phyloP scores from a whole-genome alignment of 192 early-diverging fungal genomes.

The Umbelopsis vinacea region DNA sequence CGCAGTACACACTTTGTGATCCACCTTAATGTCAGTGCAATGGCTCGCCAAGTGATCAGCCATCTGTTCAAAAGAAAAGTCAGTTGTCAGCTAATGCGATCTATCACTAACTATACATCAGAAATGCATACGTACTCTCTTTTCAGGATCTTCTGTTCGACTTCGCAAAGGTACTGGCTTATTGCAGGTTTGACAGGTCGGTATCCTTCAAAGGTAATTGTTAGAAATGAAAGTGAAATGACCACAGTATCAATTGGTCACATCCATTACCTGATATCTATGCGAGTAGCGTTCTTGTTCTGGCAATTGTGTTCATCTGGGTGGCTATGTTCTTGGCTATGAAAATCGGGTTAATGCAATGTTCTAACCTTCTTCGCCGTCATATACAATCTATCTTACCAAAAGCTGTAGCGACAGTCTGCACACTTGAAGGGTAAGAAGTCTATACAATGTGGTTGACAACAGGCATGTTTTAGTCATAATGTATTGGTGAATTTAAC shows the following conservation, averaged over 20 bases:
- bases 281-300: neutral
- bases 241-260: too few species aligned
- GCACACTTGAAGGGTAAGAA: constrained; percentile 1
- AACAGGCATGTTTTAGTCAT: neutral
- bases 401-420: constrained; percentile 5
- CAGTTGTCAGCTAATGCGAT: neutral
- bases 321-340: constrained; percentile 1
- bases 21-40: neutral
- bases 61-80: neutral
- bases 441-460: neutral
- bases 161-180: neutral
- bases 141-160: neutral
- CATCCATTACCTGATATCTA: neutral
- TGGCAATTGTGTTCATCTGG: neutral
- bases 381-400: neutral
- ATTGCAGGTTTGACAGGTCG: neutral
- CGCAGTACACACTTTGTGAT: constrained; percentile 1
- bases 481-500: neutral
- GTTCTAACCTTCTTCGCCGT: neutral
- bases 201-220: neutral
- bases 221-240: neutral
- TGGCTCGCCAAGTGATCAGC: neutral
- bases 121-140: neutral
- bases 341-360: neutral
- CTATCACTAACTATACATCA: neutral